Percentiles rank a stretch among this genome's conserved stretches.
phyloP scores from a whole-genome alignment of 768 basidiomycete species.

The Hygrophoropsis aurantiaca region DNA sequence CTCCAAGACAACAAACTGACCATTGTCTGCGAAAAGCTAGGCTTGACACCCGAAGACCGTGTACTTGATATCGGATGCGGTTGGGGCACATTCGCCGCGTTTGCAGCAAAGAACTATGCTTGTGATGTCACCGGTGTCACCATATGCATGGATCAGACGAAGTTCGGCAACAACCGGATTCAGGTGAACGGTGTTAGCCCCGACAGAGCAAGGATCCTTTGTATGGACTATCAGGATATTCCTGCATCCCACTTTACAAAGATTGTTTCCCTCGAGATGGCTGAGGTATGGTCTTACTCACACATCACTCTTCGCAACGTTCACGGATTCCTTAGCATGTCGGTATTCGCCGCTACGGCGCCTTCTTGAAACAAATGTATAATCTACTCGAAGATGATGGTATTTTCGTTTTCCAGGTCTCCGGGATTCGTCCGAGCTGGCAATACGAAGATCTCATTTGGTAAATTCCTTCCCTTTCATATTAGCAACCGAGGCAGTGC shows the following conservation, averaged over 20 bases:
- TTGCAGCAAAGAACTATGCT: conserved; percentile 96
- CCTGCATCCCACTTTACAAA: conserved; percentile 83
- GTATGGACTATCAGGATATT: conserved; percentile 91
- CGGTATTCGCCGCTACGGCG: conserved; percentile 86
- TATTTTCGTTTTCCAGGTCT: conserved; percentile 92
- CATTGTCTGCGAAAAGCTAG: conserved; percentile 91
- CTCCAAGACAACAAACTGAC: conserved; percentile 98
- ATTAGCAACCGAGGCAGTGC: no score
- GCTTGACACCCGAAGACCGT: conserved; percentile 82
- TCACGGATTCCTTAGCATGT: conserved; percentile 80
- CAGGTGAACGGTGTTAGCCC: conserved; percentile 69
- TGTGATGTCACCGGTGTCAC: conserved; percentile 97
- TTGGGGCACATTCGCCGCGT: conserved; percentile 94
- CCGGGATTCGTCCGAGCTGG: conserved; percentile 93
- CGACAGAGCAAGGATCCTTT: conserved; percentile 84
- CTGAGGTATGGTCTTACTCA: conserved; percentile 79
- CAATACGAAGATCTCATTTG: conserved; percentile 98
- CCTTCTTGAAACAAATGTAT: conserved; percentile 91
- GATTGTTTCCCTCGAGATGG: conserved; percentile 97
- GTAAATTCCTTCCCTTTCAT: conserved; percentile 35
- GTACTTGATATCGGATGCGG: conserved; percentile 89
- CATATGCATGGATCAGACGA: conserved; percentile 85
- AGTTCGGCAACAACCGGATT: conserved; percentile 90
- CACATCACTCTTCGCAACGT: no score
- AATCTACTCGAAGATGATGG: conserved; percentile 94